These are phyloP conservation scores for Trypanosomatidae sp. DNA, from an alignment of 208 protist species.

Conservation along the genomic window DNA sequence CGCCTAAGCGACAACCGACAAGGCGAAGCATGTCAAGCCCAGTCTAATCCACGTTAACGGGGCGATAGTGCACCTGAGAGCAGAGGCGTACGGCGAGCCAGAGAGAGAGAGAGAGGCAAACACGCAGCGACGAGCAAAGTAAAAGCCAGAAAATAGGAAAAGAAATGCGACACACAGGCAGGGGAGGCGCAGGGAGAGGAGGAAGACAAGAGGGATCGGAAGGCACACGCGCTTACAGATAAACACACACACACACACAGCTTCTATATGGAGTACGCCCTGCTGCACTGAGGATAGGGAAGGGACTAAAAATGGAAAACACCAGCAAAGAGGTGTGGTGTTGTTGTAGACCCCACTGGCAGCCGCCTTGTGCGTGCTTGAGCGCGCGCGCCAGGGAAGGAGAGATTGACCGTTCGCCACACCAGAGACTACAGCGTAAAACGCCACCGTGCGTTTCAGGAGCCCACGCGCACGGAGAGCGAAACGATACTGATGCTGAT, in stretches of 20 bases:
- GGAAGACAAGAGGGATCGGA: neutral
- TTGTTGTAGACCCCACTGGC: neutral
- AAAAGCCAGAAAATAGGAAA: neutral
- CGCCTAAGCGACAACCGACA: constrained; percentile 19
- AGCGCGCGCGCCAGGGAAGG: neutral
- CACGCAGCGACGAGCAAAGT: neutral
- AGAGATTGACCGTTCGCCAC: neutral
- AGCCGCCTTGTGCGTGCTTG: neutral
- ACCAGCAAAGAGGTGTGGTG: neutral
- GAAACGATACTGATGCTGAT: neutral
- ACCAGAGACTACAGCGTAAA: neutral
- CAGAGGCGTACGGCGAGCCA: neutral
- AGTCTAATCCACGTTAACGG: neutral
- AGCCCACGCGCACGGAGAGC: neutral
- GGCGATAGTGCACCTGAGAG: neutral
- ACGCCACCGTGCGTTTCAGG: neutral
- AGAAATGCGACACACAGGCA: neutral
- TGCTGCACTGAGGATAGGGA: neutral
- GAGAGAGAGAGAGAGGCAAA: neutral
- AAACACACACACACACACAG: neutral
- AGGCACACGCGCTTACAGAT: neutral
- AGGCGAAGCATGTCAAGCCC: constrained; percentile 19
- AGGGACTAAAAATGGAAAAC: neutral
- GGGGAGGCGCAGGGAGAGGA: neutral
- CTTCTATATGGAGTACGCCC: neutral